These are phyloP conservation scores for Copromyces sp. DNA, from an alignment of 495 filamentous ascomycete genomes.

Conservation along the genomic window DNA sequence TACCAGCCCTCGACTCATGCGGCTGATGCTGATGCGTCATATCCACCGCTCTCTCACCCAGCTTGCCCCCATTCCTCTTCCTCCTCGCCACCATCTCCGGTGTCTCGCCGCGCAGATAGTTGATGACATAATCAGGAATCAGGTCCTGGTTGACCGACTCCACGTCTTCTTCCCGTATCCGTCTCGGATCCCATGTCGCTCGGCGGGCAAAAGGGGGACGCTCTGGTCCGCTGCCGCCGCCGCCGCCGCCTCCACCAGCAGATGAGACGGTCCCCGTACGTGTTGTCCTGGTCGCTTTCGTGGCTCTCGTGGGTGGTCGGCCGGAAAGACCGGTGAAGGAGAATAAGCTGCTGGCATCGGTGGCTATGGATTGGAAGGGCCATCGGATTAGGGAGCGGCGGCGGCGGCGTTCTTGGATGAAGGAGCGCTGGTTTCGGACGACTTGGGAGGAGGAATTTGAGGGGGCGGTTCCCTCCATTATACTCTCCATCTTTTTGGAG, in stretches of 20 bases:
- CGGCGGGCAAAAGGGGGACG: slow-evolving; percentile 5
- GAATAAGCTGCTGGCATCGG: slow-evolving; percentile 9
- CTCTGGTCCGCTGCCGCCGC: neutral
- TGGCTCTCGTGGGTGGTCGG: neutral
- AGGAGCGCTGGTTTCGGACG: neutral
- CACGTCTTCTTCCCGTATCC: slow-evolving; percentile 1
- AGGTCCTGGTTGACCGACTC: slow-evolving; percentile 26
- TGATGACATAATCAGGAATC: slow-evolving; percentile 37
- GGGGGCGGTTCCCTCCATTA: neutral
- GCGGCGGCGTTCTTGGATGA: neutral
- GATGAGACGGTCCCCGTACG: neutral
- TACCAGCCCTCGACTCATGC: slow-evolving; percentile 28
- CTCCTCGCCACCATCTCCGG: slow-evolving; percentile 32
- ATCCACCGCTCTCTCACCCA: slow-evolving; percentile 23
- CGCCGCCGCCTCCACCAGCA: neutral
- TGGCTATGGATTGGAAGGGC: slow-evolving; percentile 25
- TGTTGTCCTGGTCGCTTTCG: slow-evolving; percentile 6
- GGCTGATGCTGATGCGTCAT: slow-evolving; percentile 14
- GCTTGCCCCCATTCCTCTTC: slow-evolving; percentile 25
- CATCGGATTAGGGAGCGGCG: slow-evolving; percentile 11
- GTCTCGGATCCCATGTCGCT: slow-evolving; percentile 19
- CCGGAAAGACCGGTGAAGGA: neutral
- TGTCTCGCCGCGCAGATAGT: slow-evolving; percentile 34
- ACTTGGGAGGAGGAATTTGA: neutral
- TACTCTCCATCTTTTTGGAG: neutral